Evolutionary conservation across 345 rosid species (phyloP), one percentile per base, ranked within the genome.

Genomic region (Aurinia saxatilis): DNA sequence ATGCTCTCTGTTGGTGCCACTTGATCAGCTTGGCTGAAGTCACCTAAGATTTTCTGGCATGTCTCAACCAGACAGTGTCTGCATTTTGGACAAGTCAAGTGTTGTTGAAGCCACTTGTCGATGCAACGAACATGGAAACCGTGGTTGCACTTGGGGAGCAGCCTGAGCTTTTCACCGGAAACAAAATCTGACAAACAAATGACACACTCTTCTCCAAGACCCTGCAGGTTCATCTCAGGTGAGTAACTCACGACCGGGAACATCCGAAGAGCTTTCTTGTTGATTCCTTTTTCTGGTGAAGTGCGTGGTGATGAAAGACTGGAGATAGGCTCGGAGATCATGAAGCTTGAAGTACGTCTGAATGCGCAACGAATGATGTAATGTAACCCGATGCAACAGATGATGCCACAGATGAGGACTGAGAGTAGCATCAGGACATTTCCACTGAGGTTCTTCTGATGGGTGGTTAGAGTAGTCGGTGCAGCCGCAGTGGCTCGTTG

Each of bases 31-130:
- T 14, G 64, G 45, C 33, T 58, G 61, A 23, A 29, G 23, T 62
- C 46, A 18, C 69, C 73, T 25, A 50, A 65, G 30, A 72, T 72
- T 49, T 82, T 77, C 21, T 71, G 60, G 37, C 73, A 42, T 5
- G 76, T 75, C 36, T 75, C 70, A 31, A 70, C 65, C 4, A 77
- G 61, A 62, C 71, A 73, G 45, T 80, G 76, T 68, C 93, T 75
- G 50, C 93, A 86, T 6, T 70, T 83, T 0, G 85, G 85, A 49
- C 85, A 81, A 44, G 85, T 73, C 44, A 68, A 10, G 37, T 81
- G 79, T 27, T 78, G 70, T 56, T 68, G 54, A 36, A 81, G 82
- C 85, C 85, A 81, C 55, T 73, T 78, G 61, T 76, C 85, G 6
- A 81, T 76, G 50, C 85, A 81, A 14, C 39, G 49, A n/a, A 72